Base-by-base conservation (phyloP, 2,329 filamentous ascomycete species). In the Ceratocystis variospora region DNA sequence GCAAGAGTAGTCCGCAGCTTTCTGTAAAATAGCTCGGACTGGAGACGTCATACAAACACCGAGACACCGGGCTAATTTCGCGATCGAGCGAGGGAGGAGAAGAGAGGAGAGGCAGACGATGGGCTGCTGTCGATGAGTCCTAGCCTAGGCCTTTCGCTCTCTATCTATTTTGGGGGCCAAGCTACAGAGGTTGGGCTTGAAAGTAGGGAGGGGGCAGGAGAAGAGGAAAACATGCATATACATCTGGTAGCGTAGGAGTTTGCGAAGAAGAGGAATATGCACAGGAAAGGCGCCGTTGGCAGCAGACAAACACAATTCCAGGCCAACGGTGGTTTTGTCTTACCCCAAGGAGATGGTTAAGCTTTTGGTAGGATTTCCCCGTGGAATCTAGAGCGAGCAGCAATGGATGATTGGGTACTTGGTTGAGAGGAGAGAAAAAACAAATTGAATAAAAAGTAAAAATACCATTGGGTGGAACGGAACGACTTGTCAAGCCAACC, bases 291-390 rank as follows among this genome's bases (percentile, higher is more conserved):
- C 28, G 25, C 28, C 55, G 28, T 19, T 15, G 15, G 12, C 1
- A 53, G 48, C 28, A 28, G 28, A 28, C 28, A 5, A 28, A 28
- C 28, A 28, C 28, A 3, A 53, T 5, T 5, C 22, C 48, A 28
- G 22, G 8, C 10, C 6, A 63, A 22, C 44, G 10, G 15, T 2
- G 17, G 37, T 41, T 15, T 19, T 33, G 25, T 62, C 10, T 48
- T 28, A 45, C 46, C 19, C 61, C 61, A 63, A 63, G 41, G 22
- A 46, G 19, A 45, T 48, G 61, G 44, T 63, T 63, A 63, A 63
- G 61, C 61, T 53, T 53, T 53, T 53, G 22, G 10, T 15, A 53
- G 15, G 48, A 53, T 53, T 41, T 12, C 48, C 8, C 48, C 19
- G 15, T 53, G 48, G 48, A 53, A 53, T 53, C 19, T 28, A 53